Percentiles rank a stretch among this genome's conserved stretches.
Evolutionary conservation across 768 basidiomycete genomes (phyloP).

Genomic region (Boletus patriciae): DNA sequence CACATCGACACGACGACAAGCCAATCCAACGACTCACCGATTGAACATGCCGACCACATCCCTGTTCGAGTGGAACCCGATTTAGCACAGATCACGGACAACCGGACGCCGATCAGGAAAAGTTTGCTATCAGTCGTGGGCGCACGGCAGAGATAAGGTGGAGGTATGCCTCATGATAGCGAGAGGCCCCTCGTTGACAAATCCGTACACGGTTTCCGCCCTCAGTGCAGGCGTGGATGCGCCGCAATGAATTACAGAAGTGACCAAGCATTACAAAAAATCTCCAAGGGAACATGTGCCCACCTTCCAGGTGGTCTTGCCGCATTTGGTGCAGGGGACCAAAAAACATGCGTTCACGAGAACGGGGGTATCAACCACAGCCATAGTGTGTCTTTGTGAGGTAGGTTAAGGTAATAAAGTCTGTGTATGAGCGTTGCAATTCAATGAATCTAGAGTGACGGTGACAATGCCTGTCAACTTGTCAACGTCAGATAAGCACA

Average conservation of each 20-base stretch:
- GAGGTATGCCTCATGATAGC: constrained; percentile 13
- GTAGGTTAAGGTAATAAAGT: constrained; percentile 38
- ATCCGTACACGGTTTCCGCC: constrained; percentile 16
- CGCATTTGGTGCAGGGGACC: constrained; percentile 60
- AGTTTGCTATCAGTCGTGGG: constrained; percentile 1
- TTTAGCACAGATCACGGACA: constrained; percentile 7
- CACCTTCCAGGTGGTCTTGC: constrained; percentile 73
- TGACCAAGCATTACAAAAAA: constrained; percentile 15
- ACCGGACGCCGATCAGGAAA: background rate
- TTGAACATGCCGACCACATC: constrained; percentile 69
- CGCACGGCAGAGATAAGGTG: constrained; percentile 13
- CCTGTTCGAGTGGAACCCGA: constrained; percentile 41
- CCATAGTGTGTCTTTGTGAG: constrained; percentile 27
- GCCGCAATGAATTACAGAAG: constrained; percentile 20
- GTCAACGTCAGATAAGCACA: constrained; percentile 1
- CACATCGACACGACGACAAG: constrained; percentile 12
- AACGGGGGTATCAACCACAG: constrained; percentile 20
- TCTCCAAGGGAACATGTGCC: constrained; percentile 34
- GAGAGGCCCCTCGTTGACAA: background rate
- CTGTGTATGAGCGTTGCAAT: constrained; percentile 12
- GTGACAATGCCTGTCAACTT: constrained; percentile 13
- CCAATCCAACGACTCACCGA: constrained; percentile 43
- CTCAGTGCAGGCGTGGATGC: constrained; percentile 16
- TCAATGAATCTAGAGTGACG: constrained; percentile 20
- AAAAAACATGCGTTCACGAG: constrained; percentile 55